Base-by-base conservation (phyloP, 2,329 filamentous ascomycete species). In the Aquanectria penicillioides region DNA sequence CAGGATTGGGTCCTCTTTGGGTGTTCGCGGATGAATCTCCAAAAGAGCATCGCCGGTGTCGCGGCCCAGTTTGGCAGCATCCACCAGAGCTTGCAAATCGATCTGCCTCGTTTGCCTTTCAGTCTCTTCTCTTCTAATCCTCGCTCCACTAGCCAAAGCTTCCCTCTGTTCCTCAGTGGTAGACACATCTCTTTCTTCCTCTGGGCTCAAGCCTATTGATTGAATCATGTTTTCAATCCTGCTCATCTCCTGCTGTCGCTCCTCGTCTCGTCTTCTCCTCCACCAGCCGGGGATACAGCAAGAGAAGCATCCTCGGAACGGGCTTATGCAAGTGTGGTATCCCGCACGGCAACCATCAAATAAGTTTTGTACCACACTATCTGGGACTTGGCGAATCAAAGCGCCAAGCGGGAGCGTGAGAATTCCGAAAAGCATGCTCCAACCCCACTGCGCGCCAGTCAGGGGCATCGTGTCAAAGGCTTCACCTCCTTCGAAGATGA, bases 401-500 rank as follows among this genome's bases (percentile, higher is more conserved):
- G 77, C 77, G 13, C 78, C 78, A 79, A 92, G 78, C 0, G 89
- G 89, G n/a, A 92, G 77, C 0, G 88, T 89, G 11, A 92, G 70
- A 17, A 85, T 78, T 23, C 90, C 90, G 23, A 92, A 82, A 1
- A 91, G 81, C 53, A 92, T 79, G 26, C 88, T 90, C 75, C 89
- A 87, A 6, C 80, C 89, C 90, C 90, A 92, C 62, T 91, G 86
- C 6, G 81, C 74, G 18, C 85, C 87, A n/a, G 83, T 83, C 52
- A 92, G 79, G 1, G 80, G 81, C 7, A 75, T 76, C 2, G 89
- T 87, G 10, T 86, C 84, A 70, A 93, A 91, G 0, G 89, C 89
- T 23, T 81, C 77, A 6, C 89, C 88, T 62, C 89, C 90, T 57
- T 90, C 82, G 66, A 90, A 89, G 57, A 92, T 81, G 69, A 92